Evolutionary conservation across 2,329 filamentous ascomycete genomes (phyloP).

Genomic region (Neofusicoccum sp.): DNA sequence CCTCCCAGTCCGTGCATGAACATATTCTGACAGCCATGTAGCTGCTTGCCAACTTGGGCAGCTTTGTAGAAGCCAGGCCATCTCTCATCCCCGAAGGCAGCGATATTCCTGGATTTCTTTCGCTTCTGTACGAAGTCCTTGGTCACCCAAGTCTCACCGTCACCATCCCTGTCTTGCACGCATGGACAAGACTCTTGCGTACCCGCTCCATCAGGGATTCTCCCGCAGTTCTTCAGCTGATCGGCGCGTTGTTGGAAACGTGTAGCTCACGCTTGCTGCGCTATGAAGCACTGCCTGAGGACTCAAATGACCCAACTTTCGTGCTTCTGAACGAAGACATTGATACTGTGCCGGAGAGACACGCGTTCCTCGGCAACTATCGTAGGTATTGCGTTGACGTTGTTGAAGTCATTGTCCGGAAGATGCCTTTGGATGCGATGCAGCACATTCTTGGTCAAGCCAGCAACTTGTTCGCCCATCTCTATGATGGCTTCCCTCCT

Average conservation of each 20-base stretch:
- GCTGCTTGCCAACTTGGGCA: constrained; percentile 82
- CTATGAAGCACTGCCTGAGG: constrained; percentile 82
- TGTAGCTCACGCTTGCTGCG: constrained; percentile 81
- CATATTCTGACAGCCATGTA: constrained; percentile 35
- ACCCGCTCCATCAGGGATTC: constrained; percentile 68
- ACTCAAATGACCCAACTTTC: constrained; percentile 75
- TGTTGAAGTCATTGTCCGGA: constrained; percentile 80
- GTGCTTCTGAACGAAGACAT: constrained; percentile 89
- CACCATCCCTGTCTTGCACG: constrained; percentile 87
- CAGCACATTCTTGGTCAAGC: constrained; percentile 81
- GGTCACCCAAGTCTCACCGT: constrained; percentile 86
- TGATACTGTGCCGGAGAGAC: constrained; percentile 87
- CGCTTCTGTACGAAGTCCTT: constrained; percentile 74
- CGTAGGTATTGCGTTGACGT: constrained; percentile 83
- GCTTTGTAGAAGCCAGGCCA: constrained; percentile 78
- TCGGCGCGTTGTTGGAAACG: constrained; percentile 75
- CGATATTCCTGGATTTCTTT: constrained; percentile 73
- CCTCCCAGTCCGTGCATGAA: constrained; percentile 21
- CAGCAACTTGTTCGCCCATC: constrained; percentile 68
- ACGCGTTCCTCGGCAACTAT: constrained; percentile 95
- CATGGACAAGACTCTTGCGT: constrained; percentile 80
- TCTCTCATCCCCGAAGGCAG: constrained; percentile 62
- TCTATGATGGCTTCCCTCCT: constrained; percentile 68
- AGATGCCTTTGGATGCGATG: constrained; percentile 80
- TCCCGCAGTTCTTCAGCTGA: constrained; percentile 58